These are phyloP conservation scores for Pythium dissimile DNA, from an alignment of 352 stramenopile species.

Conservation along the genomic window DNA sequence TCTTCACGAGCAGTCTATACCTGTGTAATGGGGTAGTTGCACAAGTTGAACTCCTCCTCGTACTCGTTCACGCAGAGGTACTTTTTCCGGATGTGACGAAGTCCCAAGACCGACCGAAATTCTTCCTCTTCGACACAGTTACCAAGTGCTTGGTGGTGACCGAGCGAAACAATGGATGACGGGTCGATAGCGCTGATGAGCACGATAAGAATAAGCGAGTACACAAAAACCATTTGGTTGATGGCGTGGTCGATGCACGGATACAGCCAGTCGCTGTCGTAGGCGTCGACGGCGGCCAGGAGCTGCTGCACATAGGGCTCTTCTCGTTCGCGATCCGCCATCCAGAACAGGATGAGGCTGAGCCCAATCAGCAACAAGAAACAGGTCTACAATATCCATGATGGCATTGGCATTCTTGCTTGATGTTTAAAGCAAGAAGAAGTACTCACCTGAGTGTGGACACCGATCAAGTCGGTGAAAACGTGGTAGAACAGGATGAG, in stretches of 20 bases:
- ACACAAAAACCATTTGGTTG: slow-evolving; percentile 79
- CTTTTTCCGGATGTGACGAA: slow-evolving; percentile 49
- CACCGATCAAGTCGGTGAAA: slow-evolving; percentile 47
- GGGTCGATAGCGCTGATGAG: slow-evolving; percentile 63
- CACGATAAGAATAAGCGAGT: slow-evolving; percentile 52
- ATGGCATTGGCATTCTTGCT: neutral
- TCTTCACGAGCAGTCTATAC: slow-evolving; percentile 1
- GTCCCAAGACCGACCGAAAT: slow-evolving; percentile 59
- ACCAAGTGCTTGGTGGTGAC: slow-evolving; percentile 69
- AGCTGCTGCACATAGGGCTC: slow-evolving; percentile 44
- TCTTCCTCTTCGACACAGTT: slow-evolving; percentile 60
- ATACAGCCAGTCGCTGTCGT: slow-evolving; percentile 83
- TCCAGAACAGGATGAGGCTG: slow-evolving; percentile 60
- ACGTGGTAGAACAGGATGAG: slow-evolving; percentile 67
- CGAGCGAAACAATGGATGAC: slow-evolving; percentile 66
- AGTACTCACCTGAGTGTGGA: slow-evolving; percentile 46
- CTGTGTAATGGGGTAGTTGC: slow-evolving; percentile 75
- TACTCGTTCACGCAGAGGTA: slow-evolving; percentile 78
- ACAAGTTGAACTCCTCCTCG: slow-evolving; percentile 83
- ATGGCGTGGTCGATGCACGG: slow-evolving; percentile 74
- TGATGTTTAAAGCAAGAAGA: too few relatives aligned
- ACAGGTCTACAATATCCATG: slow-evolving; percentile 28
- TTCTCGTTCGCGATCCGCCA: slow-evolving; percentile 68
- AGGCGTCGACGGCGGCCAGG: slow-evolving; percentile 59
- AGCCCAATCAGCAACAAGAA: slow-evolving; percentile 45